These are phyloP conservation scores for Pseudoturritis turrita DNA, from an alignment of 345 rosid genomes.

Conservation along the genomic window DNA sequence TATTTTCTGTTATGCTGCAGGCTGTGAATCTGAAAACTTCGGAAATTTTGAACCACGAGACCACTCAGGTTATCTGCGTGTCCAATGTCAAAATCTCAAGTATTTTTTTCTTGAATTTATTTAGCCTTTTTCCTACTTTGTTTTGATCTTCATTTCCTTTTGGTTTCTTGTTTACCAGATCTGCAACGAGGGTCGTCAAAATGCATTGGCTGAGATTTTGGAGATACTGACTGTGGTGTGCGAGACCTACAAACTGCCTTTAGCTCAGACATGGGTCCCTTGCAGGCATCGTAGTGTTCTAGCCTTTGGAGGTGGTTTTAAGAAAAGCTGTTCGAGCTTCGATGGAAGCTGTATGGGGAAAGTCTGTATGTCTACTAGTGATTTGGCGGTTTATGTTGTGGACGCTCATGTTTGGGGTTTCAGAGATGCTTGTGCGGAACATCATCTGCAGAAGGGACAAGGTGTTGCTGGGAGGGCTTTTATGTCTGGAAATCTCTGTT, in stretches of 20 bases:
- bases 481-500: conserved; percentile 66
- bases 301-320: conserved; percentile 79
- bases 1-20: conserved; percentile 38
- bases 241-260: conserved; percentile 78
- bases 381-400: conserved; percentile 76
- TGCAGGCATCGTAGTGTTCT: conserved; percentile 87
- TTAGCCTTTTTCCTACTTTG: conserved; percentile 28
- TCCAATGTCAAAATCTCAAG: conserved; percentile 28
- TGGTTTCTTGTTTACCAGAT: conserved; percentile 48
- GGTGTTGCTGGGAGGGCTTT: conserved; percentile 92
- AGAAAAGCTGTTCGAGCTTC: conserved; percentile 82
- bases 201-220: conserved; percentile 82
- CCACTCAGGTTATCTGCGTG: conserved; percentile 58
- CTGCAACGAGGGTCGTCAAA: conserved; percentile 82
- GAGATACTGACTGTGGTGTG: conserved; percentile 84
- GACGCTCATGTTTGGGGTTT: conserved; percentile 97
- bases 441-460: conserved; percentile 92
- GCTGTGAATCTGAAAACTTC: conserved; percentile 92
- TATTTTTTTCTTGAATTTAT: conserved; percentile 26
- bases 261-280: conserved; percentile 99
- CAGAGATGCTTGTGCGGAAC: conserved; percentile 88
- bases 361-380: conserved; percentile 93
- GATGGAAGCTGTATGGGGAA: conserved; percentile 87
- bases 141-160: conserved; percentile 25
- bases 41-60: conserved; percentile 65